Evolutionary conservation across 441 rosid species (phyloP), one percentile per base, ranked within the genome.

Genomic region (Pelargonium fulgidum): DNA sequence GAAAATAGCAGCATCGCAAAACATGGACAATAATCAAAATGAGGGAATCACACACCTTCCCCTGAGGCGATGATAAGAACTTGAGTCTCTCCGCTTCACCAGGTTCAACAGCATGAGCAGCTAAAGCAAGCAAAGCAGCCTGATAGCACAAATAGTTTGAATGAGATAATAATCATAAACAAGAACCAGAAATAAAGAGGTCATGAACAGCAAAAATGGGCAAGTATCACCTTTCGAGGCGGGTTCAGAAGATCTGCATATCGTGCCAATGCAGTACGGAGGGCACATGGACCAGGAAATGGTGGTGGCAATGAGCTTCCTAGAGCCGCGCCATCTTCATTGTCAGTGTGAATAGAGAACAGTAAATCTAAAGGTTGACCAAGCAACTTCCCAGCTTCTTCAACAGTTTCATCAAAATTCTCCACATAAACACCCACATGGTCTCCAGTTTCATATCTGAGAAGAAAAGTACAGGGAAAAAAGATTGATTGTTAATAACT

Each of bases 401-500:
- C 90, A 72, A 91, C 91, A 65, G 75, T 85, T 68, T 91, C 97
- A 73, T 76, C 81, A 72, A 81, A 76, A 81, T 89, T 93, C 44
- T 90, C 98, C 63, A 85, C 87, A 75, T 73, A 87, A 39, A 93
- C 87, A 59, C 97, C 96, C 11, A 88, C 90, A 74, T 93, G 98
- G 74, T 93, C 98, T 75, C 98, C 97, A 39, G 98, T 88, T 80
- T 86, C 96, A 78, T 91, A 91, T 74, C 98, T 93, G 84, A 70
- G 66, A 33, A 75, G 56, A 45, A 36, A 76, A 44, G 39, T 33
- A 33, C 0, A 24, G 26, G 56, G 61, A 22, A 65, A 42, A 69
- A 65, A 36, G 62, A 56, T 56, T 56, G 26, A 19, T 9, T 13
- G 16, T 56, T 19, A 8, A 56, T 56, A 56, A 19, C 29, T 56